Base-by-base conservation (phyloP, 78 protist species). In the Dictyostelium capitatum region DNA sequence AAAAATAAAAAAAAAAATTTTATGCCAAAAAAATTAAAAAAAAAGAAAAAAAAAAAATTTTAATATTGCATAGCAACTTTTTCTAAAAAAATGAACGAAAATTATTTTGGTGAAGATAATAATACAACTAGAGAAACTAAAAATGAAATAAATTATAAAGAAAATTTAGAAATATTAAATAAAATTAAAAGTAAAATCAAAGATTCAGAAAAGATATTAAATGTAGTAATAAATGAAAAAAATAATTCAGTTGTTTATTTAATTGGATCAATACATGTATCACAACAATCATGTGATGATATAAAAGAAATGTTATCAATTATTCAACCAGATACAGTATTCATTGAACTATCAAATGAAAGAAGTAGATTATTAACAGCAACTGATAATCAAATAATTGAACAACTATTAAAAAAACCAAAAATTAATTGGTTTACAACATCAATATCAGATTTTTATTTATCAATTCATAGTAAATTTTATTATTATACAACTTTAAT, bases 271-370 rank as follows among this genome's bases (percentile, higher is more conserved):
- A 12, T 17, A 25, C 89, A 80, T 47, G 73, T 80, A 25, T 80
- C 89, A 37, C 51, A 14, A 30, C 57, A 59, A 17, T 59, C 73
- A 47, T 19, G 47, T n/a, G 41, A 53, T 8, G 51, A 41, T 57
- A 53, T 73, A 3, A 51, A 30, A 25, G 28, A 57, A 3, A 3
- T 84, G n/a, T 57, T 84, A 47, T 69, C 75, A 2, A 74, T 84
- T n/a, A 54, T 84, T 7, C 48, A 84, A 28, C 91, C 91, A 14
- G 91, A 84, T 74, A 84, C 91, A 20, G 53, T 84, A 25, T 74
- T 73, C 50, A 1, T 84, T 54, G 91, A 84, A 41, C 23, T 84
- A 57, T 84, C 83, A 28, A 19, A 32, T 53, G 91, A 74, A 51
- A 72, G 82, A 74, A 30, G 7, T 57, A 15, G 4, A 56, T 25